Evolutionary conservation across 2,329 filamentous ascomycete genomes (phyloP).

Genomic region (Zymoseptoria pseudotritici): DNA sequence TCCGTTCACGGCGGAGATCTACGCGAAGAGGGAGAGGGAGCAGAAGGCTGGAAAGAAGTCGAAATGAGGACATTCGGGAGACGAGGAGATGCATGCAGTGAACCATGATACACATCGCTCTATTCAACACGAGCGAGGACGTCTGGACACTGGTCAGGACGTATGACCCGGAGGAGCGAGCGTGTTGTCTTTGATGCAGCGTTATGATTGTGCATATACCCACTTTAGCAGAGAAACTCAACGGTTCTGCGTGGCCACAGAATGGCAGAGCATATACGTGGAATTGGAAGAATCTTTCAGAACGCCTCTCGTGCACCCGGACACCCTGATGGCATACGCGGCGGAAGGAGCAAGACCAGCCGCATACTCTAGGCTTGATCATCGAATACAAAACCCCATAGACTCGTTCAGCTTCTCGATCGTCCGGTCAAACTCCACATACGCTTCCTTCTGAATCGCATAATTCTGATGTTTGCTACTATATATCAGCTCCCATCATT

Average conservation of each 20-base stretch:
- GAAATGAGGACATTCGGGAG: background rate
- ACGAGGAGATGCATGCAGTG: background rate
- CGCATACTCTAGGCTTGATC: conserved; percentile 1
- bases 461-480: conserved; percentile 4
- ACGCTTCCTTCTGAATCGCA: conserved; percentile 31
- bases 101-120: conserved; percentile 18
- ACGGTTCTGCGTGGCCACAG: background rate
- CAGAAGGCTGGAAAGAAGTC: conserved; percentile 28
- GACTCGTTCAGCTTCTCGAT: conserved; percentile 66
- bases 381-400: conserved; percentile 54
- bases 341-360: too few relatives aligned
- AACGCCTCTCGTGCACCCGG: background rate
- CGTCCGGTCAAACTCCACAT: conserved; percentile 60
- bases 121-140: conserved; percentile 28
- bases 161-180: background rate
- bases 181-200: background rate
- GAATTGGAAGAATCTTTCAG: background rate
- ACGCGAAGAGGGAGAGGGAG: conserved; percentile 68
- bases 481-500: background rate
- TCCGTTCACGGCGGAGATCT: conserved; percentile 89
- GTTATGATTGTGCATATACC: background rate
- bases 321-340: too few relatives aligned
- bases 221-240: background rate
- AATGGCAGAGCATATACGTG: background rate
- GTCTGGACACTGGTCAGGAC: background rate